Conservation (phyloP, 2,329 filamentous ascomycete genomes). For the Aspergillus versicolor region DNA sequence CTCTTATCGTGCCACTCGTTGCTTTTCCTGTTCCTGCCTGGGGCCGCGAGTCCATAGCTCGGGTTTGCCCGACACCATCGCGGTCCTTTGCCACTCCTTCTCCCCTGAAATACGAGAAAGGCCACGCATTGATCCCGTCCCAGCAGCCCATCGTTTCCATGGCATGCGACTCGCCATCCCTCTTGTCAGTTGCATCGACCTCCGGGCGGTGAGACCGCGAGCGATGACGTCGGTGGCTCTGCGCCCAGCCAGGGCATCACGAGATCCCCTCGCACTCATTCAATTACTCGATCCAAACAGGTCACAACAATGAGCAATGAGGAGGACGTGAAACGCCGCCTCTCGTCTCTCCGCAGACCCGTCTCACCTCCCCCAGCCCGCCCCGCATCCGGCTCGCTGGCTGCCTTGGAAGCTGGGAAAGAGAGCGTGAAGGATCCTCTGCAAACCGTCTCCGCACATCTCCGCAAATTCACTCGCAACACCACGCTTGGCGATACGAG, state of each 20-base stretch:
- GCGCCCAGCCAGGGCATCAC: not conserved
- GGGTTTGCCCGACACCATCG: not conserved
- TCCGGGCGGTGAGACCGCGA: no score
- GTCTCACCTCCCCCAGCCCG: slow-evolving; percentile 6
- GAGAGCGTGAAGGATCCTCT: slow-evolving; percentile 50
- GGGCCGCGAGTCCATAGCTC: not conserved
- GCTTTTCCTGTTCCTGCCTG: not conserved
- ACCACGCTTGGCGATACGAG: slow-evolving; percentile 5
- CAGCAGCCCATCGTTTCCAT: not conserved
- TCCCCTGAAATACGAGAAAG: no score
- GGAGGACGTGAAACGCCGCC: not conserved
- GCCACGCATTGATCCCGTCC: not conserved
- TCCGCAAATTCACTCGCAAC: slow-evolving; percentile 28
- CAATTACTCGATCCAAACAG: not conserved
- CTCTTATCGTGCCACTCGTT: not conserved
- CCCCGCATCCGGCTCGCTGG: slow-evolving; percentile 20
- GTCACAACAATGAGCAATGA: not conserved
- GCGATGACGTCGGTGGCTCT: not conserved
- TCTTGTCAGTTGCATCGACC: not conserved
- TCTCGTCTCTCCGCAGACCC: not conserved
- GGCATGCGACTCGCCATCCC: no score
- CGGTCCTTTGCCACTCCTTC: not conserved
- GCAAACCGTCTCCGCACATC: slow-evolving; percentile 46
- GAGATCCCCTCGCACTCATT: not conserved
- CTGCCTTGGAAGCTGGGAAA: slow-evolving; percentile 54